Evolutionary conservation across 345 rosid species (phyloP).

Genomic region (Pelargonium nanum): DNA sequence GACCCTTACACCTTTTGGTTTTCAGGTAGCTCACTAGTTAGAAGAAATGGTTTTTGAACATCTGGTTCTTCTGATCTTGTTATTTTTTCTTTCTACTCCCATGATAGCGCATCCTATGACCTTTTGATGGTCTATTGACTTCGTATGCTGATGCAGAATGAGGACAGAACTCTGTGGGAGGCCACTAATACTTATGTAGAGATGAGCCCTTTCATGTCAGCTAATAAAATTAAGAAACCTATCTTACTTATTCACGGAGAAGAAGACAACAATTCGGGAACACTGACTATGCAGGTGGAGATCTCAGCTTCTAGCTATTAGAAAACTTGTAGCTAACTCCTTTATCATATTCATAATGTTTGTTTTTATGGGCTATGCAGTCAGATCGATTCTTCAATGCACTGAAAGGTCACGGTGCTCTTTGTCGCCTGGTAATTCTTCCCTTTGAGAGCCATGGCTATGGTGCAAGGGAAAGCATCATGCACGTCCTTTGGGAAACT

Average conservation of each 20-base stretch:
- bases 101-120: not conserved
- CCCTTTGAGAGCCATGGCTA: slow-evolving; percentile 98
- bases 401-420: slow-evolving; percentile 91
- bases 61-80: not conserved
- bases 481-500: slow-evolving; percentile 98
- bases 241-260: slow-evolving; percentile 95
- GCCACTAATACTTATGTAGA: slow-evolving; percentile 71
- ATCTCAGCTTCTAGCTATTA: not conserved
- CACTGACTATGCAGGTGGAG: slow-evolving; percentile 90
- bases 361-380: slow-evolving; percentile 26
- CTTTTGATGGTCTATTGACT: slow-evolving; percentile 10
- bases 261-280: slow-evolving; percentile 95
- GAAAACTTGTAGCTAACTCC: not conserved
- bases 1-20: slow-evolving; percentile 96
- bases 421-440: slow-evolving; percentile 74
- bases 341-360: not conserved
- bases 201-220: slow-evolving; percentile 98
- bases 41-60: not conserved
- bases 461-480: slow-evolving; percentile 86
- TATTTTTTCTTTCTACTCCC: not conserved
- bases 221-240: slow-evolving; percentile 90
- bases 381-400: slow-evolving; percentile 95
- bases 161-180: slow-evolving; percentile 98
- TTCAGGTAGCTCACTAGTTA: slow-evolving; percentile 52
- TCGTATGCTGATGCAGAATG: slow-evolving; percentile 40